Conservation (phyloP, 2,329 filamentous ascomycete genomes). For the Alternaria arborescens region DNA sequence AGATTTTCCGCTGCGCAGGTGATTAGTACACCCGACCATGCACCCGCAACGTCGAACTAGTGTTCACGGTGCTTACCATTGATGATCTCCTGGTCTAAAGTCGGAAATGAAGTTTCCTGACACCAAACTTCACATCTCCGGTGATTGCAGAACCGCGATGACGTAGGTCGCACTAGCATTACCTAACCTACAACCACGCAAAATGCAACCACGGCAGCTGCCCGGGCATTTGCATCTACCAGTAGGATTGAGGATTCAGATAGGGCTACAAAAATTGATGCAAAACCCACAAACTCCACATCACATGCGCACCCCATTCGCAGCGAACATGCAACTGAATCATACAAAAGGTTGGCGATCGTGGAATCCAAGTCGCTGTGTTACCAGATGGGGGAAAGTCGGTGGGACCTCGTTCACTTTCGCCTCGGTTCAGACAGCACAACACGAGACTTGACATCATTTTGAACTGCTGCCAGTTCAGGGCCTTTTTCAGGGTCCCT, state of each 20-base stretch:
- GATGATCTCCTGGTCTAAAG: neutral
- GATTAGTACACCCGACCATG: neutral
- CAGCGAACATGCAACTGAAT: neutral
- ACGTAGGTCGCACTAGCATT: neutral
- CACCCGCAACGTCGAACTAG: neutral
- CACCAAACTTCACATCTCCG: neutral
- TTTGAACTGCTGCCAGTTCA: neutral
- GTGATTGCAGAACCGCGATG: neutral
- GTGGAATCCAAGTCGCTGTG: neutral
- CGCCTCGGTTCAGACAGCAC: neutral
- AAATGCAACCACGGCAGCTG: neutral
- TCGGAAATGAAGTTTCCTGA: neutral
- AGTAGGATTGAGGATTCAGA: neutral
- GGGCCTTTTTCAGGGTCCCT: neutral
- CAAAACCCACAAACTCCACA: conserved; percentile 2
- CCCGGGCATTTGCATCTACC: neutral
- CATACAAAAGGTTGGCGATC: neutral
- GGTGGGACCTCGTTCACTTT: conserved; percentile 2
- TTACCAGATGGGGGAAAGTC: conserved; percentile 1
- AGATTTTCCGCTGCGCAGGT: neutral
- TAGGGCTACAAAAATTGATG: neutral
- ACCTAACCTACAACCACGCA: neutral
- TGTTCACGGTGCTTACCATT: conserved; percentile 1
- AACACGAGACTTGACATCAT: conserved; percentile 9
- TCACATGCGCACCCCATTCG: neutral